Conservation (phyloP, 2,329 filamentous ascomycete species). For the Pseudogymnoascus sp. region DNA sequence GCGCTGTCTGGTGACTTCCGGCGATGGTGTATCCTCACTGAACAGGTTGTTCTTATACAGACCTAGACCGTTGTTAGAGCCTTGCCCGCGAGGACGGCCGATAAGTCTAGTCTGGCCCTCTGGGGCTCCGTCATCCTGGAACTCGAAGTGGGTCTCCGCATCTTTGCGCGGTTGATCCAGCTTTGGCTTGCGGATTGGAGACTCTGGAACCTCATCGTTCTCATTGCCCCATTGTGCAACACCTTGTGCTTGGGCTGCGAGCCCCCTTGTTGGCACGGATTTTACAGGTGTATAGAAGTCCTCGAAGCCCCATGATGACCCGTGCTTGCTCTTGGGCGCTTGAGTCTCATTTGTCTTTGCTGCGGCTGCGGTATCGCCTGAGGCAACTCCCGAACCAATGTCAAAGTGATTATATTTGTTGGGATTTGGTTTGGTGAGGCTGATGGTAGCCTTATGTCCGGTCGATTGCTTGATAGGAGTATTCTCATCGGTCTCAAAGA, state of each 20-base stretch:
- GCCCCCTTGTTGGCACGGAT: conserved; percentile 47
- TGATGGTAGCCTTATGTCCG: conserved; percentile 34
- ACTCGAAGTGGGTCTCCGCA: conserved; percentile 74
- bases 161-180: conserved; percentile 67
- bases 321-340: conserved; percentile 49
- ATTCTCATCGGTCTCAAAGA: conserved; percentile 54
- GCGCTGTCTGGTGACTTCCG: conserved; percentile 24
- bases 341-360: conserved; percentile 17
- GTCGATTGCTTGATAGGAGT: conserved; percentile 37
- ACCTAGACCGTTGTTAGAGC: conserved; percentile 59
- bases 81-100: conserved; percentile 45
- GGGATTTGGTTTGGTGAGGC: conserved; percentile 55
- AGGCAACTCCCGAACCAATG: conserved; percentile 56
- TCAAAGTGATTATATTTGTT: conserved; percentile 83
- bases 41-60: conserved; percentile 75
- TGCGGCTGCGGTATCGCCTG: conserved; percentile 40
- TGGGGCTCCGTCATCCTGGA: conserved; percentile 64
- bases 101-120: conserved; percentile 41
- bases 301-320: conserved; percentile 77
- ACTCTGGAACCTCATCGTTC: conserved; percentile 51
- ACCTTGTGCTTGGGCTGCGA: conserved; percentile 53
- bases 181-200: conserved; percentile 51
- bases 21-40: conserved; percentile 43
- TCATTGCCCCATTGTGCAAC: conserved; percentile 75
- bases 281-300: conserved; percentile 84